Conservation (phyloP, 352 stramenopile genomes). For the Globisporangium spinosum region DNA sequence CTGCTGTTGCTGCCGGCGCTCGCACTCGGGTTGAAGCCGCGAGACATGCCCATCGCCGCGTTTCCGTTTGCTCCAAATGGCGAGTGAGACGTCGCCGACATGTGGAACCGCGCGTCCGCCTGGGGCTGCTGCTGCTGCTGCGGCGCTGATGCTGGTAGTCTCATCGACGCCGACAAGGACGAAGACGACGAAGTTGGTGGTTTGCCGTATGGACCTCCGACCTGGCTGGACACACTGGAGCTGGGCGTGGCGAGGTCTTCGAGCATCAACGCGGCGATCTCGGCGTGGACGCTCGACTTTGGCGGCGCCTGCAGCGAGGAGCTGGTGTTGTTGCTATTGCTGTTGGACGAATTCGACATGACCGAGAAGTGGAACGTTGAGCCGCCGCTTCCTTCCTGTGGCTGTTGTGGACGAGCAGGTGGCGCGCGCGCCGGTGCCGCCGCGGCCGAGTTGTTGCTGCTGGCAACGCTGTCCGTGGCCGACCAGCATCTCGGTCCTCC, state of each 20-base stretch:
- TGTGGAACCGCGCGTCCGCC: background rate
- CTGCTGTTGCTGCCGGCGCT: conserved; percentile 3
- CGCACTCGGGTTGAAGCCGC: conserved; percentile 2
- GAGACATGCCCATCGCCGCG: background rate
- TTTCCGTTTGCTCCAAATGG: background rate
- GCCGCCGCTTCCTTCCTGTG: conserved; percentile 1
- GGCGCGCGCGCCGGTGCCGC: background rate
- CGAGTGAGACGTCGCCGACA: background rate
- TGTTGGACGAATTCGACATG: conserved; percentile 8
- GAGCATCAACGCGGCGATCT: conserved; percentile 19
- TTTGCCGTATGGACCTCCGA: conserved; percentile 9
- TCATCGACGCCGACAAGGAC: conserved; percentile 1
- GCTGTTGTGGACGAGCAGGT: background rate
- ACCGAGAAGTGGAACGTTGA: conserved; percentile 19
- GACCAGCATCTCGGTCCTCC: conserved; percentile 12
- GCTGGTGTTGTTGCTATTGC: background rate
- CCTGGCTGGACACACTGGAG: background rate
- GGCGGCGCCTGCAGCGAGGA: background rate
- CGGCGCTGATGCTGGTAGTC: background rate
- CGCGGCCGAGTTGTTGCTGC: background rate
- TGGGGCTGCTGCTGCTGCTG: background rate
- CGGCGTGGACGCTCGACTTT: conserved; percentile 17
- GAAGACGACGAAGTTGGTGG: conserved; percentile 3
- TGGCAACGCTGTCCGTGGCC: conserved; percentile 1
- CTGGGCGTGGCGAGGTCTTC: conserved; percentile 11